These are phyloP conservation scores for Nakazawaea molendinolei DNA, from an alignment of 805 yeast species.

Conservation along the genomic window DNA sequence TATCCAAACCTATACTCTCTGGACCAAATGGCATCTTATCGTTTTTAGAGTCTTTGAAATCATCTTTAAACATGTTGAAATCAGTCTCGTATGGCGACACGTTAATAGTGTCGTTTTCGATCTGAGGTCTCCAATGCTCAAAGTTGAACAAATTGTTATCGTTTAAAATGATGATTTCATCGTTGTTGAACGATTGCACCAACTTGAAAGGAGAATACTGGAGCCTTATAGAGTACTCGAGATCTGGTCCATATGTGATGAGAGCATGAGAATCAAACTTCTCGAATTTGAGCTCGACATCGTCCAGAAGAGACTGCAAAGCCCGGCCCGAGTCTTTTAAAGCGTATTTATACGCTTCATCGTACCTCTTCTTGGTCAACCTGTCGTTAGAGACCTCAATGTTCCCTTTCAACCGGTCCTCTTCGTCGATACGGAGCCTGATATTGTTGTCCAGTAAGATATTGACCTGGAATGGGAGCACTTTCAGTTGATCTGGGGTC, in stretches of 20 bases:
- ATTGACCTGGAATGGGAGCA: constrained; percentile 51
- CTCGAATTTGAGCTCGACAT: constrained; percentile 19
- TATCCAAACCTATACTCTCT: constrained; percentile 80
- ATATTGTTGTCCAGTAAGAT: constrained; percentile 51
- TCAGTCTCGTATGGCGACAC: constrained; percentile 54
- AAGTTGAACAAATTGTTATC: constrained; percentile 64
- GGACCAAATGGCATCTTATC: constrained; percentile 81
- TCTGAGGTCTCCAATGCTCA: constrained; percentile 71
- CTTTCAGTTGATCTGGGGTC: constrained; percentile 30
- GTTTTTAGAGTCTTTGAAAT: constrained; percentile 54
- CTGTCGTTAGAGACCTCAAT: constrained; percentile 17
- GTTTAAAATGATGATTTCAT: constrained; percentile 52
- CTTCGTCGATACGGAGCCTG: constrained; percentile 64
- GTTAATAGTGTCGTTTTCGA: constrained; percentile 28
- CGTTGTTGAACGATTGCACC: constrained; percentile 37
- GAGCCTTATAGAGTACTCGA: constrained; percentile 36
- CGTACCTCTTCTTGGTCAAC: constrained; percentile 45
- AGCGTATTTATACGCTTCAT: constrained; percentile 55
- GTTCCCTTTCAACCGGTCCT: constrained; percentile 27
- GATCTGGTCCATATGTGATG: constrained; percentile 31
- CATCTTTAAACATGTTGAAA: constrained; percentile 63
- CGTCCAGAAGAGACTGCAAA: constrained; percentile 6
- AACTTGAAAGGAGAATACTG: constrained; percentile 43
- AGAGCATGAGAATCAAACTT: constrained; percentile 15
- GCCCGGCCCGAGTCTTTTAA: constrained; percentile 29